Evolutionary conservation across 768 basidiomycete genomes (phyloP).

Genomic region (Collybia sordida): DNA sequence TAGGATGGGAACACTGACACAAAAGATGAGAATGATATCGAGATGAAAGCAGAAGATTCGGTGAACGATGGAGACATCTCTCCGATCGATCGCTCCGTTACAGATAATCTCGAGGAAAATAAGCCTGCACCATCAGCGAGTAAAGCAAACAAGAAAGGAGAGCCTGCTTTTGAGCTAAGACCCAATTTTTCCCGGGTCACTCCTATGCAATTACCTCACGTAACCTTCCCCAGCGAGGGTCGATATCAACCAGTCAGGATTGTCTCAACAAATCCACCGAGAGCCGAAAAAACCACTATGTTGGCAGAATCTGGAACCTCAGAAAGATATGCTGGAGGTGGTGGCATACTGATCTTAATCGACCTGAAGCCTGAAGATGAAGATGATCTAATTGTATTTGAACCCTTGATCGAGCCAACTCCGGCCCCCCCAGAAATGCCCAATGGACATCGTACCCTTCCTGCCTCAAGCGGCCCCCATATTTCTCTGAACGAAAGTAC

Average conservation of each 20-base stretch:
- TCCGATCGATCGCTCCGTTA: constrained; percentile 53
- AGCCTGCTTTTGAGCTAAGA: constrained; percentile 73
- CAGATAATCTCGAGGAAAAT: constrained; percentile 43
- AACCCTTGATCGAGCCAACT: constrained; percentile 31
- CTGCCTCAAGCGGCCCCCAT: constrained; percentile 45
- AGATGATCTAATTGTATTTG: constrained; percentile 70
- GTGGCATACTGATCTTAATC: constrained; percentile 82
- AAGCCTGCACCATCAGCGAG: constrained; percentile 34
- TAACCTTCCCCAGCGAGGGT: constrained; percentile 75
- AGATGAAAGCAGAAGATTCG: constrained; percentile 72
- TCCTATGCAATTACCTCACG: constrained; percentile 81
- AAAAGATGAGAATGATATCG: constrained; percentile 65
- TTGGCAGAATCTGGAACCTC: constrained; percentile 30
- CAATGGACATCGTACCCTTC: constrained; percentile 28
- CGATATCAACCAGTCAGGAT: constrained; percentile 90
- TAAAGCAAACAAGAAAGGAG: constrained; percentile 60
- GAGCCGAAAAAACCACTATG: constrained; percentile 33
- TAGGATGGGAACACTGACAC: constrained; percentile 56
- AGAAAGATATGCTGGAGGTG: constrained; percentile 74
- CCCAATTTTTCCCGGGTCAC: constrained; percentile 92
- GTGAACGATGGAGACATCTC: constrained; percentile 56
- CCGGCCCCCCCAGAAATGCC: constrained; percentile 22
- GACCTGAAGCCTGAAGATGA: constrained; percentile 73
- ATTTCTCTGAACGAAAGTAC: constrained; percentile 70
- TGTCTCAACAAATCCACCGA: constrained; percentile 51